These are phyloP conservation scores for Glebionis coronaria DNA, from an alignment of 129 eudicot species.

Conservation along the genomic window DNA sequence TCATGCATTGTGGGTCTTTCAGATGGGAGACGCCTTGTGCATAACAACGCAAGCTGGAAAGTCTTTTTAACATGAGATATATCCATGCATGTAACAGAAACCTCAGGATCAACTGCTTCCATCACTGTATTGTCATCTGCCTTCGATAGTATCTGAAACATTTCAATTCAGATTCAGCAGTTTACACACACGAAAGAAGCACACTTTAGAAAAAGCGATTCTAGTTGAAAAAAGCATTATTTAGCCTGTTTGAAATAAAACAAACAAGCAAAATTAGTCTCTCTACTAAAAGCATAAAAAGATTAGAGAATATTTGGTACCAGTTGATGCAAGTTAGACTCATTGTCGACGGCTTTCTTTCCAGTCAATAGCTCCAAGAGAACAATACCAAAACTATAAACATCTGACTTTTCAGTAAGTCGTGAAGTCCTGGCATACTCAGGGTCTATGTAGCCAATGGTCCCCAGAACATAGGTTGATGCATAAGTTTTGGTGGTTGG, in stretches of 20 bases:
- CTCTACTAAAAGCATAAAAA: too few relatives aligned
- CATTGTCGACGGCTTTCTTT: constrained; percentile 79
- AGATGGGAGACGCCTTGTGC: constrained; percentile 64
- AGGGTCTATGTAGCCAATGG: constrained; percentile 90
- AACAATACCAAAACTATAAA: constrained; percentile 87
- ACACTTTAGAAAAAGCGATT: too few relatives aligned
- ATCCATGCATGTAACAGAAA: constrained; percentile 70
- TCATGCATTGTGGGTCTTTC: constrained; percentile 93
- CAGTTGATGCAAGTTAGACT: constrained; percentile 83
- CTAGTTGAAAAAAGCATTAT: background rate
- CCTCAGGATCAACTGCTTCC: constrained; percentile 88
- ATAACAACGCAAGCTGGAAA: constrained; percentile 75
- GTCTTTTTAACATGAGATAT: constrained; percentile 50
- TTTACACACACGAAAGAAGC: background rate
- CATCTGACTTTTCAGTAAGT: constrained; percentile 83
- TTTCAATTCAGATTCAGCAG: background rate
- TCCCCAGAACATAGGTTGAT: constrained; percentile 76
- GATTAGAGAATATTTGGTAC: constrained; percentile 23
- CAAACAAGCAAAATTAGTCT: too few relatives aligned
- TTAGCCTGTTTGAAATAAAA: too few relatives aligned
- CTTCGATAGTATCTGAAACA: constrained; percentile 56
- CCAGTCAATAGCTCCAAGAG: constrained; percentile 84
- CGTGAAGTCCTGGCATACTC: constrained; percentile 90
- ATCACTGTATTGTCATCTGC: constrained; percentile 74
- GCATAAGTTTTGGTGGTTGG: constrained; percentile 71